These are phyloP conservation scores for Solanum corneliomulleri DNA, from an alignment of 257 asterid genomes.

Conservation along the genomic window DNA sequence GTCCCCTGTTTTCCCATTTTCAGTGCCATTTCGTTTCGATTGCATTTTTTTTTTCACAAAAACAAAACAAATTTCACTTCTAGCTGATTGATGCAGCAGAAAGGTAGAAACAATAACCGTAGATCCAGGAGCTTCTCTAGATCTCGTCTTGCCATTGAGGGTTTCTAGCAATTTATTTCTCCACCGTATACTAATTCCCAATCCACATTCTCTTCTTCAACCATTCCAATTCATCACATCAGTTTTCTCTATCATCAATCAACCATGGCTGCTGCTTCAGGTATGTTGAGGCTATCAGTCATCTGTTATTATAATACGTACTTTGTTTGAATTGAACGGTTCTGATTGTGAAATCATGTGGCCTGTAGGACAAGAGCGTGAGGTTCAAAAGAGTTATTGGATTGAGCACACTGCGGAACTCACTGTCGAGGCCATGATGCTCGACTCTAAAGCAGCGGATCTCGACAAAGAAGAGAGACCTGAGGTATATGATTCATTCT, in stretches of 20 bases:
- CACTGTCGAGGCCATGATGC: conserved; percentile 92
- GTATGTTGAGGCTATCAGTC: conserved; percentile 5
- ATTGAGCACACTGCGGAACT: conserved; percentile 68
- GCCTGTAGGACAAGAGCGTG: conserved; percentile 63
- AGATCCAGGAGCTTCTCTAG: conserved; percentile 88
- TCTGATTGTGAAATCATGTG: not conserved
- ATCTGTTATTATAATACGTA: not conserved
- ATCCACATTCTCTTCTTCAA: not conserved
- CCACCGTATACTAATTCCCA: not conserved
- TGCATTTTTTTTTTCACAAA: not conserved
- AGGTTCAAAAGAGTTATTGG: conserved; percentile 89
- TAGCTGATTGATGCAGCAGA: conserved; percentile 57
- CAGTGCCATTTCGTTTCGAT: not conserved
- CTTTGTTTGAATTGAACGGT: not conserved
- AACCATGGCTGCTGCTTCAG: conserved; percentile 51
- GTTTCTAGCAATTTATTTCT: conserved; percentile 22
- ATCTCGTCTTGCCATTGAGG: conserved; percentile 87
- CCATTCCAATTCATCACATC: not conserved
- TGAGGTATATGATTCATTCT: conserved; percentile 35
- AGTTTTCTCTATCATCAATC: not conserved
- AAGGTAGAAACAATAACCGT: conserved; percentile 48
- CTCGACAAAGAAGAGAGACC: conserved; percentile 98
- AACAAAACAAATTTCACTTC: not conserved
- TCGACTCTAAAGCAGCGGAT: conserved; percentile 86
- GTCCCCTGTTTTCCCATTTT: not conserved